Evolutionary conservation across 331 rosid species (phyloP), one percentile per base, ranked within the genome.

Genomic region (Ulmus americana): DNA sequence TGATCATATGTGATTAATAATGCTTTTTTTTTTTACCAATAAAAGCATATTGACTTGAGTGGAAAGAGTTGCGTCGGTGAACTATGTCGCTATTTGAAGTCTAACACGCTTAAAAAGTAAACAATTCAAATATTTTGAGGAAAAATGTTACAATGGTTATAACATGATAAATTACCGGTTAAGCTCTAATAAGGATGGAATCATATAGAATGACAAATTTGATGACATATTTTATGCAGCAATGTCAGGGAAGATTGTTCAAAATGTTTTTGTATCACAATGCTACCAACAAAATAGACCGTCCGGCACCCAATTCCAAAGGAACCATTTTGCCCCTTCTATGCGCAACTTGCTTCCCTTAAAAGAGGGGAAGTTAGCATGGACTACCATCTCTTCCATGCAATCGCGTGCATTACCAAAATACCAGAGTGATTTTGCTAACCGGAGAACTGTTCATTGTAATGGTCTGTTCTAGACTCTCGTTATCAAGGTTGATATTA

Each of bases 391-490:
- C 79, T 76, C 91, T 77, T 81, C 95, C 90, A 84, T 88, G 95
- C 87, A 82, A 76, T 82, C 80, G 84, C 81, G 59, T 86, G 71
- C 74, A 72, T 77, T 81, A 59, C 76, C 83, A n/a, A 85, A 83
- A 81, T 72, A 78, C 69, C 74, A 52, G 77, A 77, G 71, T 71
- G 65, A 63, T 81, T 85, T 77, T 79, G 65, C 73, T 66, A 63
- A 61, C 83, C 82, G 58, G 65, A 69, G 82, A 91, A 70, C 74
- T 76, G 74, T 85, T 82, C 86, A 77, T 64, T 83, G 94, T 91
- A 83, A 92, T 76, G 96, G 96, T 92, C 98, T 83, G 95, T 83
- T 92, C 95, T 88, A 79, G 89, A 86, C 73, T 91, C 95, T 82
- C 68, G 70, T 72, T 78, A 69, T 77, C 59, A 84, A 74, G 83